phyloP scores from a whole-genome alignment of 371 early-diverging fungal genomes.

The Mortierella sp. region DNA sequence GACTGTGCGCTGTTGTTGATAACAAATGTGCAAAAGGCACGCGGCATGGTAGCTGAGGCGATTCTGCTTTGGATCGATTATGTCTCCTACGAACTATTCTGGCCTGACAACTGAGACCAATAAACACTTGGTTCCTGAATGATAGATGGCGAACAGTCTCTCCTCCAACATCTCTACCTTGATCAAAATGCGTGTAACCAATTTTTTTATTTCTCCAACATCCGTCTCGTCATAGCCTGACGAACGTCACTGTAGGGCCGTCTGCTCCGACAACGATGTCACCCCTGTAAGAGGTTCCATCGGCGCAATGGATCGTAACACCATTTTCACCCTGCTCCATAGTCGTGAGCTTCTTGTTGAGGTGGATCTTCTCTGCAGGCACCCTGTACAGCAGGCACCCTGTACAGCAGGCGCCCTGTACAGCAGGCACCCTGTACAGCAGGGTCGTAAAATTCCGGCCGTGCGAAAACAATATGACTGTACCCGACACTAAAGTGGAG shows the following conservation, averaged over 20 bases:
- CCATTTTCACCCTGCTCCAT: not conserved
- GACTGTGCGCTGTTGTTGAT: too few relatives aligned
- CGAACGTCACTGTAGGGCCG: conserved; percentile 10
- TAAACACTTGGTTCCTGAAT: too few relatives aligned
- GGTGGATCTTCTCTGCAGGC: not conserved
- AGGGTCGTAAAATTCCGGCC: not conserved
- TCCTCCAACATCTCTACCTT: too few relatives aligned
- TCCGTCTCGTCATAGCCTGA: not conserved
- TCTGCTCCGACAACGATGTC: conserved; percentile 21
- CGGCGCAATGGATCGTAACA: conserved; percentile 3
- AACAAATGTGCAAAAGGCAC: too few relatives aligned
- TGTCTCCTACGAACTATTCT: too few relatives aligned
- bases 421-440: not conserved
- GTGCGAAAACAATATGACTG: not conserved
- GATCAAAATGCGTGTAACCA: too few relatives aligned
- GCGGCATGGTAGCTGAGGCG: too few relatives aligned
- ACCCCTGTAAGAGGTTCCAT: conserved; percentile 10
- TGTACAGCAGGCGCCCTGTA: too few relatives aligned
- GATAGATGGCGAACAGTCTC: too few relatives aligned
- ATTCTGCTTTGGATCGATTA: too few relatives aligned
- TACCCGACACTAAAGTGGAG: not conserved
- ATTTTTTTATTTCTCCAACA: not conserved
- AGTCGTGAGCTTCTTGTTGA: conserved; percentile 11
- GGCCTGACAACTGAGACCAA: too few relatives aligned
- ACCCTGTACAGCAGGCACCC: not conserved